Conservation (phyloP, 768 basidiomycete species). For the Boletus rubropictus region DNA sequence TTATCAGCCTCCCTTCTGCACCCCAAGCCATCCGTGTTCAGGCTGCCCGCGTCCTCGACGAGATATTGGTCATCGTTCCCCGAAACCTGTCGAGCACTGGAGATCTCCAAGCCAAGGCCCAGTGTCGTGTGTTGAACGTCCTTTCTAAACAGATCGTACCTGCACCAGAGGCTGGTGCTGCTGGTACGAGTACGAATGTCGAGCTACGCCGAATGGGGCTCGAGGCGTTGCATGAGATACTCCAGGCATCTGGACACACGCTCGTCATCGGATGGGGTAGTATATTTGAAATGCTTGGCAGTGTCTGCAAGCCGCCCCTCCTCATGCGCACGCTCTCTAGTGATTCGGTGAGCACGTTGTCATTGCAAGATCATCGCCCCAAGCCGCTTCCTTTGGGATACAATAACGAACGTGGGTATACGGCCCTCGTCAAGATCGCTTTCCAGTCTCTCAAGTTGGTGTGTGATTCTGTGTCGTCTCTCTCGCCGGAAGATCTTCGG, state of each 20-base stretch:
- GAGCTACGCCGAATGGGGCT: conserved; percentile 86
- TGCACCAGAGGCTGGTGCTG: conserved; percentile 33
- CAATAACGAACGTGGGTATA: conserved; percentile 63
- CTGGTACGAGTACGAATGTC: conserved; percentile 46
- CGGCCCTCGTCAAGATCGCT: conserved; percentile 79
- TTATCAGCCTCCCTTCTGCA: conserved; percentile 64
- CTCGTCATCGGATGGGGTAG: conserved; percentile 89
- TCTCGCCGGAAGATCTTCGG: conserved; percentile 76
- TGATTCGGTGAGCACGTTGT: conserved; percentile 41
- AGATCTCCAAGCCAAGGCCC: conserved; percentile 64
- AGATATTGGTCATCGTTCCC: conserved; percentile 73
- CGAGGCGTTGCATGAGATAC: conserved; percentile 83
- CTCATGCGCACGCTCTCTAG: conserved; percentile 33
- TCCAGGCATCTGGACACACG: conserved; percentile 89
- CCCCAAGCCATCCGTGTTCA: conserved; percentile 80
- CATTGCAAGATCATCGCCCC: conserved; percentile 35
- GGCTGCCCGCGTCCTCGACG: conserved; percentile 81
- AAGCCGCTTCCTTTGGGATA: conserved; percentile 49
- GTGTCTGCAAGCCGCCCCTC: conserved; percentile 65
- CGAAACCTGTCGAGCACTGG: conserved; percentile 57
- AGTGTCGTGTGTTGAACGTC: conserved; percentile 79
- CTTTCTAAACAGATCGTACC: conserved; percentile 73
- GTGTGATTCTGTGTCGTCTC: conserved; percentile 82
- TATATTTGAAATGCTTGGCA: conserved; percentile 88
- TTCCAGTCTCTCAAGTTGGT: conserved; percentile 93